Conservation (phyloP, 192 early-diverging fungal species). For the Obelidium mucronatum region DNA sequence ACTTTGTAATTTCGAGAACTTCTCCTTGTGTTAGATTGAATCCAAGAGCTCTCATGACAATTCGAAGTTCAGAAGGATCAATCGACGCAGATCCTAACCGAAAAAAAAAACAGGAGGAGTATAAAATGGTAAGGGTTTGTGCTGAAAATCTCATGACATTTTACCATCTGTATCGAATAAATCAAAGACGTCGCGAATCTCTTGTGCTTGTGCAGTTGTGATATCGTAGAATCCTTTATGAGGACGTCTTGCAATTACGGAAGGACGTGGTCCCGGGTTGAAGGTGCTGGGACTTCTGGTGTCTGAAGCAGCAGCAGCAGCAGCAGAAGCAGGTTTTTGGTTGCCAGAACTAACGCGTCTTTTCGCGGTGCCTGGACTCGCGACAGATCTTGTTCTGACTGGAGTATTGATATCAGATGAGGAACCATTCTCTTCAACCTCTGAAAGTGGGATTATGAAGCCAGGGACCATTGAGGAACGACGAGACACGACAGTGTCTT, state of each 20-base stretch:
- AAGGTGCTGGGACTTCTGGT: background rate
- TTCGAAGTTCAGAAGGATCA: conserved; percentile 71
- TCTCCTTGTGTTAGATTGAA: conserved; percentile 72
- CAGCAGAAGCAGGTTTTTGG: background rate
- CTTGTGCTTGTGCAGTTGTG: conserved; percentile 24
- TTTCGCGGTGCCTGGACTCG: too few species aligned
- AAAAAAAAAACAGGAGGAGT: background rate
- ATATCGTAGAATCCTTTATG: conserved; percentile 15
- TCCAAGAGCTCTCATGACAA: conserved; percentile 76
- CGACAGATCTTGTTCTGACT: background rate
- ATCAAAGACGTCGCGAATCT: conserved; percentile 48
- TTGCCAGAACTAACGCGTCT: background rate
- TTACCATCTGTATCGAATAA: conserved; percentile 58
- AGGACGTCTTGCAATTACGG: background rate
- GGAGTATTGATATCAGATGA: background rate
- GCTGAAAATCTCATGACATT: too few species aligned
- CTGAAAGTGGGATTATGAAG: background rate
- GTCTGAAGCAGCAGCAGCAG: background rate
- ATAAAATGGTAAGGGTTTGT: too few species aligned
- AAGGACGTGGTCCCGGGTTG: background rate
- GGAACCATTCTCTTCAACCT: background rate
- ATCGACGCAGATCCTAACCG: conserved; percentile 58
- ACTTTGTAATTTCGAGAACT: conserved; percentile 57
- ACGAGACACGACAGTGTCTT: background rate
- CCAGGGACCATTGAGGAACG: background rate